phyloP scores from a whole-genome alignment of 176 grass and related monocot genomes.

The Musa beccarii region DNA sequence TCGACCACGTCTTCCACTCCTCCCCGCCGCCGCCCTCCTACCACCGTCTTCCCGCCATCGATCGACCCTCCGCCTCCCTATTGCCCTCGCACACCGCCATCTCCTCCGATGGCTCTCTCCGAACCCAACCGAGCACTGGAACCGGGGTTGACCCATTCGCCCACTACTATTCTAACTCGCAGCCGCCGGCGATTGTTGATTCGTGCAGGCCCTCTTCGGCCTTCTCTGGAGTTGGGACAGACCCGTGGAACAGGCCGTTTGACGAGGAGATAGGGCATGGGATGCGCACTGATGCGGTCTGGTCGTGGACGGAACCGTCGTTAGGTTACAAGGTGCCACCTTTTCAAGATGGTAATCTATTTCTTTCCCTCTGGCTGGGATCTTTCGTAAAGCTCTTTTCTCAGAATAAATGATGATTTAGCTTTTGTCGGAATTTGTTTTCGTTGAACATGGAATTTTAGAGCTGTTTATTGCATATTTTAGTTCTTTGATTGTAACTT shows the following conservation, averaged over 20 bases:
- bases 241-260: not conserved
- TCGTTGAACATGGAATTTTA: no score
- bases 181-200: not conserved
- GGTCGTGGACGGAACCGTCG: no score
- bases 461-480: no score
- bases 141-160: not conserved
- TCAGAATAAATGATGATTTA: no score
- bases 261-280: conserved; percentile 1
- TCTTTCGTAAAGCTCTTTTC: not conserved
- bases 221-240: not conserved
- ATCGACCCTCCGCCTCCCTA: not conserved
- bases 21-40: not conserved
- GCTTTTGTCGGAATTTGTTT: no score
- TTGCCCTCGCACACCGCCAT: not conserved
- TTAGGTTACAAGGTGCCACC: not conserved
- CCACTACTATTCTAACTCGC: not conserved
- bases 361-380: not conserved
- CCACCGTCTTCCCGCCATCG: not conserved
- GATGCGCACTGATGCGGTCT: not conserved
- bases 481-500: no score
- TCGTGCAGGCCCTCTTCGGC: not conserved
- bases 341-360: conserved; percentile 2
- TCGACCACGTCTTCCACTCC: not conserved
- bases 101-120: not conserved
- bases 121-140: not conserved